Percentiles rank a stretch among this genome's conserved stretches.
Evolutionary conservation across 1,284 basidiomycete species (phyloP).

Genomic region (Ceratobasidium theobromae): DNA sequence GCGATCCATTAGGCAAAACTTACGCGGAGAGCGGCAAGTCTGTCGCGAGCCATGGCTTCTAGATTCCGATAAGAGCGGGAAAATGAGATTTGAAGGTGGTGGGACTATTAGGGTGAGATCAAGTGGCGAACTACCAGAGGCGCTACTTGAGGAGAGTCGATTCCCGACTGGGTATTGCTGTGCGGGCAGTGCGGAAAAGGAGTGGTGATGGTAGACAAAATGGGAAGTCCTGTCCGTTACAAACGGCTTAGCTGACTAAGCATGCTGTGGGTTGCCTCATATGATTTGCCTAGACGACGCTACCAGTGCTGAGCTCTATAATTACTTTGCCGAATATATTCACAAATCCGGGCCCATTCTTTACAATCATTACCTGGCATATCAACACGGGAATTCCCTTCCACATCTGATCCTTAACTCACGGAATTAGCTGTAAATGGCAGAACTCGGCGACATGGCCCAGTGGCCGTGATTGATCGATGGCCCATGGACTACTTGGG

Average conservation of each 20-base stretch:
- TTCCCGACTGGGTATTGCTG: not conserved
- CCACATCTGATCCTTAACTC: too few species aligned
- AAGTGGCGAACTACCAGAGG: conserved; percentile 30
- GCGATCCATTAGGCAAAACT: conserved; percentile 37
- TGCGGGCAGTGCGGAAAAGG: not conserved
- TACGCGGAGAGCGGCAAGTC: conserved; percentile 80
- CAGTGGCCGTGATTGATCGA: too few species aligned
- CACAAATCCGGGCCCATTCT: too few species aligned
- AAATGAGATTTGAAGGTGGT: not conserved
- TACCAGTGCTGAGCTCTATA: not conserved
- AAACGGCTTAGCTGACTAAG: conserved; percentile 10
- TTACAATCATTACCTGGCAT: too few species aligned
- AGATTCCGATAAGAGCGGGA: not conserved
- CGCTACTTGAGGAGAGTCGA: conserved; percentile 19
- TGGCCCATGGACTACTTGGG: too few species aligned
- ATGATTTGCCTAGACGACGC: not conserved
- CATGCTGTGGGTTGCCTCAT: not conserved
- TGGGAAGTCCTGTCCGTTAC: conserved; percentile 11
- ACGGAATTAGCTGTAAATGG: too few species aligned
- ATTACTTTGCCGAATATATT: too few species aligned
- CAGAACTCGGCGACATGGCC: too few species aligned
- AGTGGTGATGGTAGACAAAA: not conserved
- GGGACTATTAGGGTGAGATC: conserved; percentile 4
- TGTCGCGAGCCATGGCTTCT: conserved; percentile 69
- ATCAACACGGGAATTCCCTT: too few species aligned